Conservation (phyloP, 2,329 filamentous ascomycete genomes). For the Eurotiales sp. region DNA sequence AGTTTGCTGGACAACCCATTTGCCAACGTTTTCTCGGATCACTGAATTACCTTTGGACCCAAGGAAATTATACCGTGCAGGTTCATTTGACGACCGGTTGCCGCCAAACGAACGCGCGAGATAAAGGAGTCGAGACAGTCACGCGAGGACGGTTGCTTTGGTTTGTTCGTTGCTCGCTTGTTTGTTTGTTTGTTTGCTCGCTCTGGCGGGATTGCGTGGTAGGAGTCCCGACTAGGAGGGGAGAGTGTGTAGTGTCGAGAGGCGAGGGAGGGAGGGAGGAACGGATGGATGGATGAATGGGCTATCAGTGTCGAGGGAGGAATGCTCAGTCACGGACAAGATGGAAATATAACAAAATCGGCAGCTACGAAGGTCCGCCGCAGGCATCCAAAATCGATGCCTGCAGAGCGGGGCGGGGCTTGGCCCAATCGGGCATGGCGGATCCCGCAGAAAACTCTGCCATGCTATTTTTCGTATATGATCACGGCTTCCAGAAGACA, state of each 20-base stretch:
- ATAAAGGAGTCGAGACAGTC: neutral
- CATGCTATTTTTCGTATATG: neutral
- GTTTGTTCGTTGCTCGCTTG: neutral
- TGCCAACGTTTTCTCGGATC: neutral
- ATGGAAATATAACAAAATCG: neutral
- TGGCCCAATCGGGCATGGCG: neutral
- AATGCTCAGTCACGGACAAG: neutral
- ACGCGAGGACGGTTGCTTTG: conserved; percentile 1
- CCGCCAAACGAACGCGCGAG: conserved; percentile 62
- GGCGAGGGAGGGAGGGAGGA: conserved; percentile 1
- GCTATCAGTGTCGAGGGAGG: too few relatives aligned
- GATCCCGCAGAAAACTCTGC: neutral
- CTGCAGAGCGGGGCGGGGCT: neutral
- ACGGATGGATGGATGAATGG: neutral
- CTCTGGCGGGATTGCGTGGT: too few relatives aligned
- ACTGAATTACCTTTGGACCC: conserved; percentile 62
- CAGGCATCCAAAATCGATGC: neutral
- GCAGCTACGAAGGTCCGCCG: neutral
- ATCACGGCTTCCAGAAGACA: neutral
- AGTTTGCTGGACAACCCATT: conserved; percentile 18
- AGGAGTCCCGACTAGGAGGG: too few relatives aligned
- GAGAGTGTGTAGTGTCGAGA: conserved; percentile 8
- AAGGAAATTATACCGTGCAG: conserved; percentile 68
- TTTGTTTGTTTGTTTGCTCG: neutral
- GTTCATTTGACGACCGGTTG: conserved; percentile 92